phyloP scores from a whole-genome alignment of 2,329 filamentous ascomycete species.

The Aspergillus sp. region DNA sequence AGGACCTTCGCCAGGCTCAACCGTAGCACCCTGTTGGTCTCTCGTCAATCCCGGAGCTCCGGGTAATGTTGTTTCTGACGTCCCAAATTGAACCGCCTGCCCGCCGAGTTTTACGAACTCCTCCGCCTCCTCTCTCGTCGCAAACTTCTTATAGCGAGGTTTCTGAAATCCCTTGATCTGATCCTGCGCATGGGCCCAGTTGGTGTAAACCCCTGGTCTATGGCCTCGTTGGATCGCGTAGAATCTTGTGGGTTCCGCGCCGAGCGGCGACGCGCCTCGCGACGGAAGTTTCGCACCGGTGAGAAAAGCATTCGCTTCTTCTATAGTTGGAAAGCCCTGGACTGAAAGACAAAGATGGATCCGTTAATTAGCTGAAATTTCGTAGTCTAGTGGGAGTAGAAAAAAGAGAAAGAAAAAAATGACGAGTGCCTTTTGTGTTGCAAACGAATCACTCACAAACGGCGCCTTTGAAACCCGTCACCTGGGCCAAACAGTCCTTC shows the following conservation, averaged over 20 bases:
- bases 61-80: constrained; percentile 34
- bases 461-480: constrained; percentile 64
- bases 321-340: constrained; percentile 72
- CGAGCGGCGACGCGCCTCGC: constrained; percentile 36
- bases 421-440: not conserved
- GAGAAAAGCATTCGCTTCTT: constrained; percentile 78
- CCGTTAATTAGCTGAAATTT: not conserved
- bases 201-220: constrained; percentile 62
- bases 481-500: constrained; percentile 62
- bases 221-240: constrained; percentile 62
- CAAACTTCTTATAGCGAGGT: constrained; percentile 68
- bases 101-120: constrained; percentile 63
- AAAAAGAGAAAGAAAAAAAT: too few relatives aligned
- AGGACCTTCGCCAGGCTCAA: constrained; percentile 56
- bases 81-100: constrained; percentile 24
- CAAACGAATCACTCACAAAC: constrained; percentile 58
- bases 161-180: constrained; percentile 74
- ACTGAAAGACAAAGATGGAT: constrained; percentile 49
- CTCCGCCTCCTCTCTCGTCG: constrained; percentile 70
- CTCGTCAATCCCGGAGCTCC: constrained; percentile 41
- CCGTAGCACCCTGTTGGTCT: constrained; percentile 45
- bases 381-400: not conserved
- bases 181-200: constrained; percentile 68
- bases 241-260: constrained; percentile 49
- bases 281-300: constrained; percentile 56